phyloP scores from a whole-genome alignment of 768 basidiomycete genomes.

The Plicaturopsis crispa region DNA sequence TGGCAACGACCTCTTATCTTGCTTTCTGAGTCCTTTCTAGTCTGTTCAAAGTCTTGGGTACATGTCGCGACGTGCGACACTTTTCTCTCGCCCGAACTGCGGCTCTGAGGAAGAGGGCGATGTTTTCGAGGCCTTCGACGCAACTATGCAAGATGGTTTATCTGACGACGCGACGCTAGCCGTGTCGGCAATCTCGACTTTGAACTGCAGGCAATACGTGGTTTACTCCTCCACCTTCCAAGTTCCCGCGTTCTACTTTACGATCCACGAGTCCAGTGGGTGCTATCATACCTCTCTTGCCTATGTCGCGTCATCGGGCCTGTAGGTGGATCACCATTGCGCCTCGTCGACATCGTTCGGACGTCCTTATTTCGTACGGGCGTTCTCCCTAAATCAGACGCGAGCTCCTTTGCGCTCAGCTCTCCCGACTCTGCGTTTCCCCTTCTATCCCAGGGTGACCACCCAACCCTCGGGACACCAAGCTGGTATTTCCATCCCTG shows the following conservation, averaged over 20 bases:
- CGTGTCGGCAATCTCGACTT: conserved; percentile 14
- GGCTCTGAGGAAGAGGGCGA: too few relatives aligned
- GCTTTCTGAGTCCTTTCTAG: conserved; percentile 15
- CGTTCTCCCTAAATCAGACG: conserved; percentile 33
- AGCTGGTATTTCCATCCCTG: conserved; percentile 91
- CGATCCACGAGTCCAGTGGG: conserved; percentile 60
- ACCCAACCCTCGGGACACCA: conserved; percentile 65
- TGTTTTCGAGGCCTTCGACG: conserved; percentile 14
- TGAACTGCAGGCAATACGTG: conserved; percentile 57
- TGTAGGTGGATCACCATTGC: conserved; percentile 59
- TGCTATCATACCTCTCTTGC: conserved; percentile 15
- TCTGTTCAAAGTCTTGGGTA: conserved; percentile 34
- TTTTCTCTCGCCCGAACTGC: too few relatives aligned
- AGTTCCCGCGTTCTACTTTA: conserved; percentile 83
- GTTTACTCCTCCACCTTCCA: conserved; percentile 74
- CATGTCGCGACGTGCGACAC: conserved; percentile 31
- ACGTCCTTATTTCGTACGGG: conserved; percentile 53
- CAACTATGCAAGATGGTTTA: conserved; percentile 9
- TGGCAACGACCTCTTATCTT: conserved; percentile 3
- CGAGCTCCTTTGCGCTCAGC: conserved; percentile 48
- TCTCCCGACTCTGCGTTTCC: conserved; percentile 53
- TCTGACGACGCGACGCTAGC: conserved; percentile 34
- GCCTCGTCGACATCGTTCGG: conserved; percentile 45
- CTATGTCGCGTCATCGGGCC: conserved; percentile 7
- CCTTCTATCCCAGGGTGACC: conserved; percentile 80